phyloP scores from a whole-genome alignment of 805 yeast species.

The Pichia exigua region DNA sequence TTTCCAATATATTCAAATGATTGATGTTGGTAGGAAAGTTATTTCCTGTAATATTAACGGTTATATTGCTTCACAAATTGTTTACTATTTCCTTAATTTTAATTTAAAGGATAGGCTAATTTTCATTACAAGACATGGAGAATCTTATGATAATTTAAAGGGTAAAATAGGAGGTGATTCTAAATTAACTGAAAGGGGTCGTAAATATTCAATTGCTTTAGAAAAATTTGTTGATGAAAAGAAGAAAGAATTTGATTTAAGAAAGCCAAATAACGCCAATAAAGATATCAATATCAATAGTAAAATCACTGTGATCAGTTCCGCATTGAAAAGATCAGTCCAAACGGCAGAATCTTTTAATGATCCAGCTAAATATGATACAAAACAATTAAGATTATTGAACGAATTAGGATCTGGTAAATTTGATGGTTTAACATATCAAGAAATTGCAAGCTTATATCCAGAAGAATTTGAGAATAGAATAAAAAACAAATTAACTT shows the following conservation, averaged over 20 bases:
- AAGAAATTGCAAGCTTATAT: conserved; percentile 61
- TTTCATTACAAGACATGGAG: conserved; percentile 95
- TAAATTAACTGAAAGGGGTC: conserved; percentile 68
- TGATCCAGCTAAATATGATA: conserved; percentile 44
- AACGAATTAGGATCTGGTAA: conserved; percentile 92
- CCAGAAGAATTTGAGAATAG: conserved; percentile 80
- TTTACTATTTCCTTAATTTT: conserved; percentile 82
- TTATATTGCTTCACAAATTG: conserved; percentile 86
- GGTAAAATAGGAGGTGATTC: conserved; percentile 95
- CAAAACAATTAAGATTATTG: conserved; percentile 87
- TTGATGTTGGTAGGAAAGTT: conserved; percentile 90
- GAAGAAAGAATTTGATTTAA: conserved; percentile 59
- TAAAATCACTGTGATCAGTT: conserved; percentile 62
- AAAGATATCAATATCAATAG: conserved; percentile 14
- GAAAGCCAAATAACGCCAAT: conserved; percentile 37
- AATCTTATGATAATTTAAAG: conserved; percentile 70
- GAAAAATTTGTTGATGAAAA: conserved; percentile 67
- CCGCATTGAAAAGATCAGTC: conserved; percentile 71
- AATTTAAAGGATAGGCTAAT: conserved; percentile 84
- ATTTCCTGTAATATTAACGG: conserved; percentile 85
- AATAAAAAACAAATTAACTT: conserved; percentile 66
- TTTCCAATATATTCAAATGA: conserved; percentile 88
- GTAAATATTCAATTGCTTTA: conserved; percentile 63
- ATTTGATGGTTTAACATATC: conserved; percentile 88
- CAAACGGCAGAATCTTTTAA: conserved; percentile 78